Percentiles rank a stretch among this genome's conserved stretches.
Conservation (phyloP, 2,329 filamentous ascomycete genomes). For the Torrubiella hemipterigena region DNA sequence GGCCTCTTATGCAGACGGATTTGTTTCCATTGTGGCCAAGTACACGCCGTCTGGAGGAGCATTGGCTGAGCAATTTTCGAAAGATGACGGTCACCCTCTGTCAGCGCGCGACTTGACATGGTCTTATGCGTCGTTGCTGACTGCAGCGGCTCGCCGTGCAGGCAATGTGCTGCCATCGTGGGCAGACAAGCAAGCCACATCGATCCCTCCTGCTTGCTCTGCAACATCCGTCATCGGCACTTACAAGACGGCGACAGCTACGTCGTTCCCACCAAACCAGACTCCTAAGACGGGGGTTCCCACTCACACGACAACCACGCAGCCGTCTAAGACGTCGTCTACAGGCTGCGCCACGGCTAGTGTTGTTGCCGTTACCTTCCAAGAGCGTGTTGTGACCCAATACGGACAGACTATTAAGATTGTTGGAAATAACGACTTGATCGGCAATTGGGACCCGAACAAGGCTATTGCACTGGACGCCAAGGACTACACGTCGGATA, state of each 20-base stretch:
- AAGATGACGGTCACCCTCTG: conserved; percentile 37
- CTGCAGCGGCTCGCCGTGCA: conserved; percentile 44
- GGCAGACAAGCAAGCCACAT: conserved; percentile 32
- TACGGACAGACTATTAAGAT: conserved; percentile 56
- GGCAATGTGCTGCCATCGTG: conserved; percentile 44
- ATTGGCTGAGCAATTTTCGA: conserved; percentile 55
- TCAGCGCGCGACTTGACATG: conserved; percentile 60
- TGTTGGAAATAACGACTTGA: conserved; percentile 41
- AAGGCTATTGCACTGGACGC: conserved; percentile 46
- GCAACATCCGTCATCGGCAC: conserved; percentile 33
- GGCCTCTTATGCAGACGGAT: conserved; percentile 46
- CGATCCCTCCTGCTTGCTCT: conserved; percentile 36
- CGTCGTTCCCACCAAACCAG: conserved; percentile 36
- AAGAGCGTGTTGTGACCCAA: conserved; percentile 41
- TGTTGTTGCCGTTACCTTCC: conserved; percentile 50
- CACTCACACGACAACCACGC: conserved; percentile 10
- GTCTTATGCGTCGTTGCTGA: conserved; percentile 62
- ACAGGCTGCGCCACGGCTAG: conserved; percentile 24
- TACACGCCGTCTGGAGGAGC: conserved; percentile 54
- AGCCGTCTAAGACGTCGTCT: conserved; percentile 17
- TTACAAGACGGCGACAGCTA: conserved; percentile 36
- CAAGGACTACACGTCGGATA: conserved; percentile 41
- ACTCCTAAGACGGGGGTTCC: conserved; percentile 25
- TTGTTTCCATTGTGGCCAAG: conserved; percentile 46
- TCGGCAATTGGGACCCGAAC: conserved; percentile 50